Percentiles rank a stretch among this genome's conserved stretches.
These are phyloP conservation scores for Pseudonectria buxi DNA, from an alignment of 2,329 filamentous ascomycete species.

Conservation along the genomic window DNA sequence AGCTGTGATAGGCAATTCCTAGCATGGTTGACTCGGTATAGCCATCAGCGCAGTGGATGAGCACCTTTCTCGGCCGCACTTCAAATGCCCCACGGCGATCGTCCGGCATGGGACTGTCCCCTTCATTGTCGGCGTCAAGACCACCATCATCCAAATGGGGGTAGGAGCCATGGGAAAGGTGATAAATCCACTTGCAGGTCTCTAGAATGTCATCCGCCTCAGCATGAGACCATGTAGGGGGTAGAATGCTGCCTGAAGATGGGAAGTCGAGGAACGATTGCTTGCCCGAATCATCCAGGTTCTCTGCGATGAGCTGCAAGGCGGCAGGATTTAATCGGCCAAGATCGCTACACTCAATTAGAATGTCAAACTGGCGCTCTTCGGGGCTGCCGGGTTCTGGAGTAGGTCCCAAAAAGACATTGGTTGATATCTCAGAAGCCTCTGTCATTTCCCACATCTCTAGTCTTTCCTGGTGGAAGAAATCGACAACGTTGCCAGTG, in stretches of 20 bases:
- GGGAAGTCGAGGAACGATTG: conserved; percentile 62
- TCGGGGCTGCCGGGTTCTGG: conserved; percentile 59
- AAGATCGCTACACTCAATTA: conserved; percentile 84
- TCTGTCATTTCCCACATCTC: conserved; percentile 95
- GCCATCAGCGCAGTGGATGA: conserved; percentile 91
- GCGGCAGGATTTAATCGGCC: conserved; percentile 67
- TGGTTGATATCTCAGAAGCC: conserved; percentile 79
- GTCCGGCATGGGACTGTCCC: conserved; percentile 19
- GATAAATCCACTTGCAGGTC: conserved; percentile 85
- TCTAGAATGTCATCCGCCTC: conserved; percentile 82
- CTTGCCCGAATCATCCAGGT: conserved; percentile 36
- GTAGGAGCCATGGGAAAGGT: conserved; percentile 63
- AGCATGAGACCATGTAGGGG: conserved; percentile 72
- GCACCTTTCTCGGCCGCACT: conserved; percentile 55
- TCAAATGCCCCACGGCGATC: conserved; percentile 11
- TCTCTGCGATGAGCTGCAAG: conserved; percentile 56
- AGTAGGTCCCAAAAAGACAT: conserved; percentile 86
- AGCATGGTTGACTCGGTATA: conserved; percentile 93
- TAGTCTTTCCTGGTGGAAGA: conserved; percentile 77
- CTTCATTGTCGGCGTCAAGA: conserved; percentile 23
- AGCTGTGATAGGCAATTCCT: conserved; percentile 88
- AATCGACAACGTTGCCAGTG: conserved; percentile 77
- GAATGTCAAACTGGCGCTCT: conserved; percentile 65
- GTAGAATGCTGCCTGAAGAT: conserved; percentile 86
- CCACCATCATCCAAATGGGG: conserved; percentile 28